Evolutionary conservation across 768 basidiomycete species (phyloP).

Genomic region (Serendipita sp.): DNA sequence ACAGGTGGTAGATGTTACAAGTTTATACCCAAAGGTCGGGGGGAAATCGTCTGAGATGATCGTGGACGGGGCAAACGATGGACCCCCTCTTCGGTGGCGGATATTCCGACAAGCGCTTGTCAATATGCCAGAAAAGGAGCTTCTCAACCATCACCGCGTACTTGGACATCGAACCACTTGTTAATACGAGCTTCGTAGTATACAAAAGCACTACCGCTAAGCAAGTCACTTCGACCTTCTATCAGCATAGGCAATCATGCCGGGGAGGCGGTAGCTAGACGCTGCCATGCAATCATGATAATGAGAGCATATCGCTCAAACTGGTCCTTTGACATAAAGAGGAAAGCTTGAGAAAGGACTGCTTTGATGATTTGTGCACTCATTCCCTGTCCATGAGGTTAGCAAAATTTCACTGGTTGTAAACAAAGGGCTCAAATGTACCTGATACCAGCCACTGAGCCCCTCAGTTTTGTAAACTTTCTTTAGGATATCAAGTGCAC

Average conservation of each 20-base stretch:
- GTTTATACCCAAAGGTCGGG: too few relatives aligned
- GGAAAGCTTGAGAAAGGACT: conserved; percentile 81
- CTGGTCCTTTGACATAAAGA: conserved; percentile 96
- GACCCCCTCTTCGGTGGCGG: too few relatives aligned
- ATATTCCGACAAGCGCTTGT: too few relatives aligned
- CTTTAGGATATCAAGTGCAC: conserved; percentile 61
- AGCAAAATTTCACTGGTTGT: neutral
- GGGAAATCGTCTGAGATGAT: too few relatives aligned
- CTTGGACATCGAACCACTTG: too few relatives aligned
- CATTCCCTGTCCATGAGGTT: conserved; percentile 52
- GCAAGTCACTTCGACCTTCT: neutral
- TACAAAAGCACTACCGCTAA: too few relatives aligned
- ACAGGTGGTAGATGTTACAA: too few relatives aligned
- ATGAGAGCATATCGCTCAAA: conserved; percentile 78
- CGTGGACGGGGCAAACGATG: too few relatives aligned
- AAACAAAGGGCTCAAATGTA: conserved; percentile 20
- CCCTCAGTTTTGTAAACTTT: conserved; percentile 65
- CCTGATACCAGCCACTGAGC: conserved; percentile 89
- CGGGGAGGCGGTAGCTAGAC: neutral
- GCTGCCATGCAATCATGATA: conserved; percentile 37
- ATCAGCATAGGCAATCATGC: neutral
- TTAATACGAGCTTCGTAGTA: too few relatives aligned
- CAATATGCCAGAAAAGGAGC: too few relatives aligned
- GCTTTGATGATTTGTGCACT: conserved; percentile 92
- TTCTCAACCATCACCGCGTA: too few relatives aligned